A percentile compares a stretch with the other conserved stretches of the same genome.
Conservation (phyloP, 129 eudicot species). For the Centella asiatica region DNA sequence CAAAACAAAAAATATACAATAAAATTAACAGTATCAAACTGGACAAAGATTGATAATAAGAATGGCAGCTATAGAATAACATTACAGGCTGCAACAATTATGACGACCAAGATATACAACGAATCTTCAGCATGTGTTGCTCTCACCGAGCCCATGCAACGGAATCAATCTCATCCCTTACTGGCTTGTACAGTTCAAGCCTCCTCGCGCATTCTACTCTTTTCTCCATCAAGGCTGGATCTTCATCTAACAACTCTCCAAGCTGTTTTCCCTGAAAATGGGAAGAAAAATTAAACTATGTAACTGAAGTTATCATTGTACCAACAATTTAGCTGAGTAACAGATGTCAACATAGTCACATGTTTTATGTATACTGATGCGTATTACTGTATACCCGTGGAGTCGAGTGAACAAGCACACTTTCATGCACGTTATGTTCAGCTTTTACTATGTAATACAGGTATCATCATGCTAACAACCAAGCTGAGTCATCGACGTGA, state of each 20-base stretch:
- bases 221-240: slow-evolving; percentile 81
- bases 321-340: neutral
- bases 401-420: too few species aligned
- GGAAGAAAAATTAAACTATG: neutral
- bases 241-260: slow-evolving; percentile 70
- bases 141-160: slow-evolving; percentile 57
- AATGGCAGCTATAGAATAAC: too few species aligned
- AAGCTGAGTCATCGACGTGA: too few species aligned
- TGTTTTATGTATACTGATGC: neutral
- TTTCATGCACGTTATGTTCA: too few species aligned
- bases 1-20: too few species aligned
- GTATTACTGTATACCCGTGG: too few species aligned
- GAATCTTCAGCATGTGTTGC: neutral
- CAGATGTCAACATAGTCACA: neutral
- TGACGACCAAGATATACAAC: slow-evolving; percentile 14
- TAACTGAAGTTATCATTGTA: neutral
- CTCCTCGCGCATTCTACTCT: slow-evolving; percentile 59
- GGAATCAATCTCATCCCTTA: slow-evolving; percentile 76
- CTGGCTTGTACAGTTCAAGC: slow-evolving; percentile 72
- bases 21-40: too few species aligned
- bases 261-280: slow-evolving; percentile 57
- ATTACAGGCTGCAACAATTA: too few species aligned
- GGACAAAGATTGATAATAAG: too few species aligned
- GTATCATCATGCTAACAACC: too few species aligned
- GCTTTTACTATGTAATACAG: too few species aligned